A percentile compares a stretch with the other conserved stretches of the same genome.
Conservation (phyloP, 2,329 filamentous ascomycete species). For the Alternaria arborescens region DNA sequence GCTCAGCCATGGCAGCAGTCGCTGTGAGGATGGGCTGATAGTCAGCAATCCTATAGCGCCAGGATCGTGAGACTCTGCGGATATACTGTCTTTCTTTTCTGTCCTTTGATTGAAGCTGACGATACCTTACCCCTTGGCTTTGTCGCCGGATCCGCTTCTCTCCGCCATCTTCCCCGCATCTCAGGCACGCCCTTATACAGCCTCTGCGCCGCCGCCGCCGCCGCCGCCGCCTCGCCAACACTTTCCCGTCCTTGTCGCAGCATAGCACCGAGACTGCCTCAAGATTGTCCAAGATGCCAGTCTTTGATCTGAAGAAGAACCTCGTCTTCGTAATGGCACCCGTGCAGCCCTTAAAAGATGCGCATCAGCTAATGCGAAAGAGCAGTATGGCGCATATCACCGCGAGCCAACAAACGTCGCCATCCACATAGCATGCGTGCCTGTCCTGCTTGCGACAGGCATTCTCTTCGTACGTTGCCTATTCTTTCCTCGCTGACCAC, state of each 20-base stretch:
- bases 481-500: neutral
- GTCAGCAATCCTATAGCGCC: neutral
- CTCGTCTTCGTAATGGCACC: slow-evolving; percentile 41
- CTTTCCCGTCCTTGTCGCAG: neutral
- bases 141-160: slow-evolving; percentile 1
- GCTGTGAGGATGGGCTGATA: slow-evolving; percentile 5
- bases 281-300: slow-evolving; percentile 26
- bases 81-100: neutral
- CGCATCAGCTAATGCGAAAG: neutral
- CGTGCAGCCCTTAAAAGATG: neutral
- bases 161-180: slow-evolving; percentile 1
- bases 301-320: slow-evolving; percentile 47
- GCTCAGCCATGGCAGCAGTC: neutral
- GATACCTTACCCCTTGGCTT: neutral
- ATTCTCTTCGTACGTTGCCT: slow-evolving; percentile 72
- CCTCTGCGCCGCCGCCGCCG: neutral
- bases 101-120: neutral
- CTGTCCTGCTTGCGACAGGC: slow-evolving; percentile 73
- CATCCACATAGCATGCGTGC: slow-evolving; percentile 83
- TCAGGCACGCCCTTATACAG: neutral
- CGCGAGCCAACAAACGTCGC: slow-evolving; percentile 77
- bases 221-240: too few species aligned
- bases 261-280: neutral
- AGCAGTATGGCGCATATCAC: slow-evolving; percentile 84
- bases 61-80: neutral